Base-by-base conservation (phyloP, 2,329 filamentous ascomycete species). In the Clarireedia hainanense region DNA sequence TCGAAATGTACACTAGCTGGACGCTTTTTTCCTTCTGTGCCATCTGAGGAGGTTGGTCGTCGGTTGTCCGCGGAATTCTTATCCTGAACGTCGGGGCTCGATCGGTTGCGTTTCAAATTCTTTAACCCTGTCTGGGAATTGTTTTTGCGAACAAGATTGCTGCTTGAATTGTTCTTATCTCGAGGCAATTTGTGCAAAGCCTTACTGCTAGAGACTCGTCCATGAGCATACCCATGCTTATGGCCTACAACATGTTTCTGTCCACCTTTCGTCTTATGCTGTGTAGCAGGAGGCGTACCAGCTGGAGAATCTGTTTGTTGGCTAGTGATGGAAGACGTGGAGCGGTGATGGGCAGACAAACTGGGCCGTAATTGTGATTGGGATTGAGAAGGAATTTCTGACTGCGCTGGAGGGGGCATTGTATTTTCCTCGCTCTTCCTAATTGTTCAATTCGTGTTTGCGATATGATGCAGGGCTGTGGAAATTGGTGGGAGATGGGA, bases 1-100 rank as follows among this genome's bases (percentile, higher is more conserved):
- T 84, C 81, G 63, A 86, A 86, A 65, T 84, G 82, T 34, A 85
- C 83, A 60, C 80, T 77, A 12, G 74, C 71, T 24, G 76, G 74
- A 20, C 43, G 43, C 50, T 53, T 53, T 43, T 57, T 52, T n/a
- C 30, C 50, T 30, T 26, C 46, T 40, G 37, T 20, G 60, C 75
- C 74, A 10, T 64, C 61, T 73, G 75, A 69, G 14, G 79, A 78
- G 63, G 77, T 80, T 46, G 71, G 71, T 56, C 75, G 75, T 58
- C 76, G 77, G 62, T 66, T 68, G 20, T 7, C 26, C 17, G 3
- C 23, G 20, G 42, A 15, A 34, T 12, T 4, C 7, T n/a, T 42
- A 20, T n/a, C 39, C 23, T 46, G 20, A 42, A 84, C 74, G 60
- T 83, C 80, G 64, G 74, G 76, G 61, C 80, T 75, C 24, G 81